These are phyloP conservation scores for Blastomyces percursus DNA, from an alignment of 2,329 filamentous ascomycete species.

Conservation along the genomic window DNA sequence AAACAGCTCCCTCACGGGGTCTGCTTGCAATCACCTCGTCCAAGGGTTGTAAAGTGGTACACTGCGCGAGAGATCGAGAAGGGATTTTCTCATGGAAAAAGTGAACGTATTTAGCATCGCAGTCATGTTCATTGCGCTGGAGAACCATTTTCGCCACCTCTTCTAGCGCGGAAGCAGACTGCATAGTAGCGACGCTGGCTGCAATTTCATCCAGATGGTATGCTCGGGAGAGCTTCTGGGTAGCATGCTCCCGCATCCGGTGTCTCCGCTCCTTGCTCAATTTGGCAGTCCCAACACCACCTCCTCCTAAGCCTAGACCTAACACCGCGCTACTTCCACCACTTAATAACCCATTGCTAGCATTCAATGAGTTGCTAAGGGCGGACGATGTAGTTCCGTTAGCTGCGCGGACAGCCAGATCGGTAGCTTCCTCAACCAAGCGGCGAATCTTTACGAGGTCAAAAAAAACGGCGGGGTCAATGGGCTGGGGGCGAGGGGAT, in stretches of 20 bases:
- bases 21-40: conserved; percentile 55
- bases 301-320: conserved; percentile 46
- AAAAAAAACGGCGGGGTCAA: conserved; percentile 72
- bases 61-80: conserved; percentile 59
- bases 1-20: conserved; percentile 53
- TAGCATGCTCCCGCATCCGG: conserved; percentile 69
- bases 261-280: conserved; percentile 66
- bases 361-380: conserved; percentile 46
- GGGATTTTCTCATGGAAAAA: conserved; percentile 90
- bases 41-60: conserved; percentile 56
- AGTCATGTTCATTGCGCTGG: conserved; percentile 54
- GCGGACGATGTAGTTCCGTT: conserved; percentile 59
- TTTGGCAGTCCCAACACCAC: conserved; percentile 49
- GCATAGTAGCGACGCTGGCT: conserved; percentile 73
- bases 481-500: conserved; percentile 60
- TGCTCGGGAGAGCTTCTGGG: conserved; percentile 63
- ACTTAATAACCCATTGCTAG: conserved; percentile 40
- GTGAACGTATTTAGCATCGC: conserved; percentile 76
- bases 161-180: conserved; percentile 64
- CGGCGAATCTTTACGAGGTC: conserved; percentile 73
- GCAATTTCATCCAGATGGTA: conserved; percentile 76
- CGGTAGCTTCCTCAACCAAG: conserved; percentile 68
- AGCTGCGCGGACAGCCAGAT: conserved; percentile 64
- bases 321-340: conserved; percentile 41
- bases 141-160: conserved; percentile 64